A percentile compares a stretch with the other conserved stretches of the same genome.
Evolutionary conservation across 257 asterid genomes (phyloP).

Genomic region (Ophiorrhiza pumila): DNA sequence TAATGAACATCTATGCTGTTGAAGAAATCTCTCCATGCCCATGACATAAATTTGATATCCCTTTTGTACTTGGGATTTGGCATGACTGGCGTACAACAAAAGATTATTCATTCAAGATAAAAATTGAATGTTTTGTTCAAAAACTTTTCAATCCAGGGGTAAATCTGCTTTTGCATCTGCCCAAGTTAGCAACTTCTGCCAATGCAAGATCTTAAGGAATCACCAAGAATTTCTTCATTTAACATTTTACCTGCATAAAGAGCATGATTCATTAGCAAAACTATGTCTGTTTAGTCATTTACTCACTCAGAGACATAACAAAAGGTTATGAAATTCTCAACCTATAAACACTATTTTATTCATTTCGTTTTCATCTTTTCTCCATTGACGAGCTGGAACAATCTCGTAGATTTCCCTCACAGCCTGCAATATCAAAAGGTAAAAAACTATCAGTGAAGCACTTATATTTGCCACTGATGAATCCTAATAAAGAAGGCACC

Average conservation of each 20-base stretch:
- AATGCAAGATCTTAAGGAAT: slow-evolving; percentile 51
- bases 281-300: background rate
- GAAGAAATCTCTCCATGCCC: no score
- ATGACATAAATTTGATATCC: no score
- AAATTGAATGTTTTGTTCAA: no score
- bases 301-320: background rate
- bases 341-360: slow-evolving; percentile 91
- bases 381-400: slow-evolving; percentile 81
- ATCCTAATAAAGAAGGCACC: background rate
- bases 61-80: no score
- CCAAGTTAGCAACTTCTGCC: background rate
- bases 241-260: slow-evolving; percentile 61
- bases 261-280: background rate
- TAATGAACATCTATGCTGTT: no score
- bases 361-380: slow-evolving; percentile 48
- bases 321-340: slow-evolving; percentile 12
- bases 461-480: background rate
- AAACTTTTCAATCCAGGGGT: no score
- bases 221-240: slow-evolving; percentile 55
- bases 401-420: slow-evolving; percentile 97
- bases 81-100: no score
- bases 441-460: slow-evolving; percentile 1
- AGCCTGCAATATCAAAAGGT: slow-evolving; percentile 42
- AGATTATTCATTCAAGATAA: no score
- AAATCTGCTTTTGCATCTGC: background rate